Percentiles rank a stretch among this genome's conserved stretches.
phyloP scores from a whole-genome alignment of 139 green algal species.

The Coelastrella sp. region DNA sequence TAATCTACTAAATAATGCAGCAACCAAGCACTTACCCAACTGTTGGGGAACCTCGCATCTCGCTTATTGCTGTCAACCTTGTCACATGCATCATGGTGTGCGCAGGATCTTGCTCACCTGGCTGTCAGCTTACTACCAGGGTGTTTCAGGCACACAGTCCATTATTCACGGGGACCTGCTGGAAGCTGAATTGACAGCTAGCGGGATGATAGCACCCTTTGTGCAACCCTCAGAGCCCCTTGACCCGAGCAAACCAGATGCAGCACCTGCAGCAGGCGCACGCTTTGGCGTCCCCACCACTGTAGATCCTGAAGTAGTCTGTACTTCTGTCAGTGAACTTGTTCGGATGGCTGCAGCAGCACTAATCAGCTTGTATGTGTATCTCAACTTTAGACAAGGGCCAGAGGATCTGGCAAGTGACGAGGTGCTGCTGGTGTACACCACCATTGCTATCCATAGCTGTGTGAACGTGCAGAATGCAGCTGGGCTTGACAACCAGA shows the following conservation, averaged over 20 bases:
- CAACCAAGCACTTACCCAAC: background rate
- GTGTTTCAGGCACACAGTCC: conserved; percentile 29
- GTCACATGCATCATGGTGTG: background rate
- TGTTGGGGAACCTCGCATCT: background rate
- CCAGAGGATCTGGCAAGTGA: conserved; percentile 26
- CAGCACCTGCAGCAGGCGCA: background rate
- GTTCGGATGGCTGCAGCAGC: conserved; percentile 40
- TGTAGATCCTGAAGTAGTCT: conserved; percentile 7
- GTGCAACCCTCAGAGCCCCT: background rate
- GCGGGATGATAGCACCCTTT: conserved; percentile 35
- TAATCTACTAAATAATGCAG: background rate
- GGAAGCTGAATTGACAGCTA: conserved; percentile 34
- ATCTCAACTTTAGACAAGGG: conserved; percentile 42
- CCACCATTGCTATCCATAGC: conserved; percentile 41
- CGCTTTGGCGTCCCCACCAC: conserved; percentile 38
- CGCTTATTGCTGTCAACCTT: background rate
- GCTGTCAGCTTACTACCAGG: conserved; percentile 26
- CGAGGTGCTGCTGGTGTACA: conserved; percentile 32
- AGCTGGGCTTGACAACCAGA: conserved; percentile 25
- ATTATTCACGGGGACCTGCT: conserved; percentile 47
- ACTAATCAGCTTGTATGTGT: conserved; percentile 36
- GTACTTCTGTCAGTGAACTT: conserved; percentile 23
- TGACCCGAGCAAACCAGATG: background rate
- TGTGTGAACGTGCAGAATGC: background rate
- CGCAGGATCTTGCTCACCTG: conserved; percentile 38